A percentile compares a stretch with the other conserved stretches of the same genome.
These are phyloP conservation scores for Acanthochlamys bracteata DNA, from an alignment of 106 monocot species.

Conservation along the genomic window DNA sequence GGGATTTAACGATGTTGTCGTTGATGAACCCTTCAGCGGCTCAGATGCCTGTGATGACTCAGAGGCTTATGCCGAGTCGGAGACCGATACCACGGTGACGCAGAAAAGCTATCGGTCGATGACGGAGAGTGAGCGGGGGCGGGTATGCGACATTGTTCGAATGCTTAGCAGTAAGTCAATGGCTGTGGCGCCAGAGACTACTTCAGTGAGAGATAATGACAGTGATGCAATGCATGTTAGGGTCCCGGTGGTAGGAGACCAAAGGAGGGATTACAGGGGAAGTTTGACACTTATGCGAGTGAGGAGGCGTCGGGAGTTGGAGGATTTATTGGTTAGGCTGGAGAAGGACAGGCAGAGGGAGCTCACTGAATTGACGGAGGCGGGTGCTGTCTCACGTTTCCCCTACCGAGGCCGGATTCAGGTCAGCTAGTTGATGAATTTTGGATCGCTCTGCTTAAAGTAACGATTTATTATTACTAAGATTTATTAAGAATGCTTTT, in stretches of 20 bases:
- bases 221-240: neutral
- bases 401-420: conserved; percentile 57
- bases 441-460: too few relatives aligned
- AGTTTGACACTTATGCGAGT: conserved; percentile 8
- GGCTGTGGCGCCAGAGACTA: neutral
- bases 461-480: too few relatives aligned
- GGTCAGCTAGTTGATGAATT: conserved; percentile 23
- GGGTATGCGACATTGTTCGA: conserved; percentile 19
- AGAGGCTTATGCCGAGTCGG: conserved; percentile 15
- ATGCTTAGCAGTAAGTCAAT: conserved; percentile 9
- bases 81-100: conserved; percentile 9
- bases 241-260: neutral
- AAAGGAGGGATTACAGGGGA: neutral
- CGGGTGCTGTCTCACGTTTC: conserved; percentile 47
- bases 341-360: conserved; percentile 39
- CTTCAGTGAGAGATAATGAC: neutral
- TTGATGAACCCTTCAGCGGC: conserved; percentile 6
- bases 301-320: conserved; percentile 34
- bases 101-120: neutral
- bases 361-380: conserved; percentile 20
- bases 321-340: conserved; percentile 39
- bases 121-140: conserved; percentile 18
- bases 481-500: too few relatives aligned
- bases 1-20: neutral
- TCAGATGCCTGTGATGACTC: conserved; percentile 15